phyloP scores from a whole-genome alignment of 108 stramenopile species.

The Bacterosira constricta region DNA sequence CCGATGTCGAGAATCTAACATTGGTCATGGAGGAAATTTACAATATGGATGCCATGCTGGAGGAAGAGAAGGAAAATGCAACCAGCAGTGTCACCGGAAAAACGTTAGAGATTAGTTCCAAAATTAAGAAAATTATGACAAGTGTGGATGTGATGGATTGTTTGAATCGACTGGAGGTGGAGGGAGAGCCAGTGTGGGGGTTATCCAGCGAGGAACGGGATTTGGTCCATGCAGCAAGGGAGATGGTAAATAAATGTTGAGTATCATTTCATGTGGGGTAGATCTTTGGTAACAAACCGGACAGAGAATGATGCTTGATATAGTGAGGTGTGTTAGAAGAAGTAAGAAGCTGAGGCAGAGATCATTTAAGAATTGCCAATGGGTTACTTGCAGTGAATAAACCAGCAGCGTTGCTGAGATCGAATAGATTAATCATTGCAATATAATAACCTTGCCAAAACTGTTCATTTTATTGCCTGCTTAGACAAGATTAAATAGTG shows the following conservation, averaged over 20 bases:
- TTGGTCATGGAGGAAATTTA: slow-evolving; percentile 64
- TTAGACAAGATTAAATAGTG: too few species aligned
- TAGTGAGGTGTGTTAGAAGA: too few species aligned
- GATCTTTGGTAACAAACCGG: too few species aligned
- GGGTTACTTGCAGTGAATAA: too few species aligned
- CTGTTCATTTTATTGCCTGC: too few species aligned
- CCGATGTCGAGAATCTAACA: slow-evolving; percentile 59
- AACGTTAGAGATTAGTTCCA: slow-evolving; percentile 49
- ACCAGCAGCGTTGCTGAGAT: too few species aligned
- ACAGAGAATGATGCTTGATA: too few species aligned
- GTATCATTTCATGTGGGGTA: too few species aligned
- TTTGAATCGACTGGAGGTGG: slow-evolving; percentile 67
- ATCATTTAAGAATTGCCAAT: too few species aligned
- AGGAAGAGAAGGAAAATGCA: slow-evolving; percentile 32
- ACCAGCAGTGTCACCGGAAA: slow-evolving; percentile 41
- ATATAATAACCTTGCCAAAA: too few species aligned
- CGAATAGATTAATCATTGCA: too few species aligned
- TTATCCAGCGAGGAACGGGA: slow-evolving; percentile 62
- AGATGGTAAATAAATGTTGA: slow-evolving; percentile 67
- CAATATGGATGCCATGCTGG: slow-evolving; percentile 50
- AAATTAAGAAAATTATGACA: slow-evolving; percentile 77
- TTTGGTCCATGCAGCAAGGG: slow-evolving; percentile 64
- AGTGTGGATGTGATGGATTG: slow-evolving; percentile 53
- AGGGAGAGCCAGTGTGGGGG: slow-evolving; percentile 81
- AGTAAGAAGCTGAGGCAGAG: too few species aligned